Evolutionary conservation across 805 yeast genomes (phyloP), one percentile per base, ranked within the genome.

Genomic region (Saccharomycopsis microspora): DNA sequence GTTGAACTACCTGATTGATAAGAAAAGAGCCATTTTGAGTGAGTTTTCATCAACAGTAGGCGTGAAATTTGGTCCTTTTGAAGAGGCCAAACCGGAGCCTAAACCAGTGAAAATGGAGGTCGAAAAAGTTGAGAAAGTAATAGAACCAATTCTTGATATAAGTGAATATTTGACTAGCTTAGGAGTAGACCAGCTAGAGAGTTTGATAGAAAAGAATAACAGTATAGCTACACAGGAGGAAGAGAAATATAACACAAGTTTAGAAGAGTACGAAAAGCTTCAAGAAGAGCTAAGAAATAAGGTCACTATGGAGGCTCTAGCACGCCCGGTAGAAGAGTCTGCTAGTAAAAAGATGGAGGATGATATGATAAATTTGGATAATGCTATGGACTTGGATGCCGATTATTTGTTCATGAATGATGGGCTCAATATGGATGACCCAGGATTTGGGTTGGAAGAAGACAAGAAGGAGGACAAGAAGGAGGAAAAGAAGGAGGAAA

Each of bases 1-100:
- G 11, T 47, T 49, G 29, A 49, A 47, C 27, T 28, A 40, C 31
- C 47, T 42, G 37, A 49, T 49, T 29, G 30, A 35, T 8, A 33
- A 34, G 35, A 49, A 49, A 41, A 11, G 41, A n/a, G 42, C 42
- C 7, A 34, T 49, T 5, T 42, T 49, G 31, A 31, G 6, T 19
- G 43, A 31, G 11, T 43, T 49, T 35, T 36, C 32, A 7, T 10
- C 11, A n/a, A 10, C 27, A 4, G 32, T 45, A 5, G 43, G 40
- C 8, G 42, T 33, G 41, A 42, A 43, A 32, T 34, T 44, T 5
- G 46, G 46, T 27, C 11, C 7, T 11, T 11, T 10, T 35, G 10
- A 34, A 19, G 27, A 37, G 36, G 9, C n/a, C 11, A 32, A 43
- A 43, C 45, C 43, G 11, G 41, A 35, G 10, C 31, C 4, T 10